Conservation (phyloP, 768 basidiomycete genomes). For the Tricholoma bakamatsutake region DNA sequence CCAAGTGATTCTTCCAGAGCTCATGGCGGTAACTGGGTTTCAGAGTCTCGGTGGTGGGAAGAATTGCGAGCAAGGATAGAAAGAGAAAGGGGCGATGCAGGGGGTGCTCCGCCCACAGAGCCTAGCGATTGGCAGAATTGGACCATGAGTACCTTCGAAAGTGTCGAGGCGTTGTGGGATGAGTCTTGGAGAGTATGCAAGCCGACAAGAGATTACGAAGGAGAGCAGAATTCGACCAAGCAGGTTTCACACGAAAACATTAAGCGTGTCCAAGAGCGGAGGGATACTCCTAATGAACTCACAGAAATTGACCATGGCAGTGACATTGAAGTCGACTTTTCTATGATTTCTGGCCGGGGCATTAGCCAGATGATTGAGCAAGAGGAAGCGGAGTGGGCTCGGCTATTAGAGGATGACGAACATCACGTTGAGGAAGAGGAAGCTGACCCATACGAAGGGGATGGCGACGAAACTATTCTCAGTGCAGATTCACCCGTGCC, state of each 20-base stretch:
- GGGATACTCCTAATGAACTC: conserved; percentile 4
- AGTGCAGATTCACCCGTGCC: background rate
- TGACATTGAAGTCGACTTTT: conserved; percentile 45
- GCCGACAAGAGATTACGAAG: conserved; percentile 25
- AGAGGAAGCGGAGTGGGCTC: conserved; percentile 26
- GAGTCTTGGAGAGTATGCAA: conserved; percentile 52
- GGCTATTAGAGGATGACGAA: conserved; percentile 26
- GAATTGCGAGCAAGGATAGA: conserved; percentile 61
- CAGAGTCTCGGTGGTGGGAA: conserved; percentile 72
- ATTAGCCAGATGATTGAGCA: conserved; percentile 30
- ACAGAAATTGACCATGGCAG: conserved; percentile 12
- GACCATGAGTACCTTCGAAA: conserved; percentile 88
- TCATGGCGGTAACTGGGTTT: conserved; percentile 58
- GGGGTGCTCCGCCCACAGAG: conserved; percentile 7
- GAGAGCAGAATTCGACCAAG: background rate
- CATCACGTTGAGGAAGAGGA: conserved; percentile 20
- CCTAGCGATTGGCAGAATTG: conserved; percentile 56
- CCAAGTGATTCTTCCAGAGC: conserved; percentile 58
- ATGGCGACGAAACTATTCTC: conserved; percentile 20
- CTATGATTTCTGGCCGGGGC: conserved; percentile 45
- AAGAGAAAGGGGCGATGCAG: conserved; percentile 27
- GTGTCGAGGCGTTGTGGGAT: conserved; percentile 84
- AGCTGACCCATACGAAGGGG: conserved; percentile 10
- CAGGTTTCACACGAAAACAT: background rate
- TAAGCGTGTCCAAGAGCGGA: background rate